Base-by-base conservation (phyloP, 2,329 filamentous ascomycete species). In the Fusarium duplospermum region DNA sequence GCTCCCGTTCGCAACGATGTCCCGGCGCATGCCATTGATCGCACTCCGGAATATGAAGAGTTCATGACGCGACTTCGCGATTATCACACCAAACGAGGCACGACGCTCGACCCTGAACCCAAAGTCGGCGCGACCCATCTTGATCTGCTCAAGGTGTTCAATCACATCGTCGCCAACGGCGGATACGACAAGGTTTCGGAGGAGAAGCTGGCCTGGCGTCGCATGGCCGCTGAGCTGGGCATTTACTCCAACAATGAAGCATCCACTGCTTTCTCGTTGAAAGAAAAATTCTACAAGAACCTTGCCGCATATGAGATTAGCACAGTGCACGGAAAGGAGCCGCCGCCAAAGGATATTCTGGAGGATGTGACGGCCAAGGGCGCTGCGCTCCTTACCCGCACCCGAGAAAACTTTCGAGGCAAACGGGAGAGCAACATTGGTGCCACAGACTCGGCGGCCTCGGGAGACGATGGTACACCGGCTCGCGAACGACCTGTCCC, bases 271-370 rank as follows among this genome's bases (percentile, higher is more conserved):
- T 97, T 97, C 83, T 89, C 93, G 68, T 86, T 97, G 65, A 98
- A 98, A 84, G 93, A 93, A 65, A 91, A 93, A 72, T 98, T 96
- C 85, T 97, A 97, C 86, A 95, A 94, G 82, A 94, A 96, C 78
- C 89, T 98, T 52, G 93, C 93, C 14, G 94, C 95, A 2, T 98
- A 93, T 83, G 95, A 97, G 83, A 96, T 97, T 78, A 90, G 90
- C 56, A 92, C 91, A 13, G 84, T 95, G 47, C 93, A 95, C 83
- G 89, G 91, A 63, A 91, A 93, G 82, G 93, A 95, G 71, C 95
- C 95, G 0, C 95, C 95, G 18, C 94, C 94, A 7, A 94, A 93
- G 76, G 94, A 97, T 77, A 97, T 97, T 57, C 86, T 98, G 36
- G 95, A 98, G 82, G 91, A 95, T 50, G 93, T 94, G 16, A 96